Evolutionary conservation across 225 moss, liverwort and hornwort genomes (phyloP), one percentile per base, ranked within the genome.

Genomic region (Pseudisothecium myosuroides): DNA sequence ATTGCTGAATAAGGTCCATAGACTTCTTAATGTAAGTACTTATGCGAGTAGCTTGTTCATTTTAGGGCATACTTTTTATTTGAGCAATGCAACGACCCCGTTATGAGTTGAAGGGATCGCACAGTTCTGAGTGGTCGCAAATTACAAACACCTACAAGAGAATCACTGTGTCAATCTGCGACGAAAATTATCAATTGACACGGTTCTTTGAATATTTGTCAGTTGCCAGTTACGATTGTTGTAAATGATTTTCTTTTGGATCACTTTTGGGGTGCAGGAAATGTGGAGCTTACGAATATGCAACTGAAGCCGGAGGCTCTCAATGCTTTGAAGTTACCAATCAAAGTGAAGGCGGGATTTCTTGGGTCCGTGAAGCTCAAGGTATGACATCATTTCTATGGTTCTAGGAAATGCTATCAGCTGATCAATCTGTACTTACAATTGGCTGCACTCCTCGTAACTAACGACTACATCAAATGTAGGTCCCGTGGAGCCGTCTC

Each of bases 251-350:
- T 85, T 31, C 36, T 37, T 39, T 29, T 90, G 34, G 54, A 82
- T 60, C 10, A 41, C 71, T 85, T 79, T 54, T 71, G 71, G 83
- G 88, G 39, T 88, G 91, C 95, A 98, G 98, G 98, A 85, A 92
- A 99, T 95, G 98, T 99, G 94, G 98, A 97, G 88, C 96, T 99
- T 69, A 96, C 90, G 80, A 99, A 99, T 78, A 99, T 99, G 98
- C 96, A 99, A 91, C 92, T 99, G 68, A 99, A 96, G 89, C 98
- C 97, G 14, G 98, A 99, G 92, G 98, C 98, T 86, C 92, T 99
- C 22, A 97, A 99, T 92, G 97, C 98, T 36, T 89, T 99, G 86
- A 99, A 99, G 94, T 93, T 99, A 28, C 98, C 98, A 6, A 94
- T 99, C 43, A 99, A 99, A 96, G 98, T 99, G 45, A 99, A 99